These are phyloP conservation scores for Wickerhamiella kazuoi DNA, from an alignment of 805 yeast species.

Conservation along the genomic window DNA sequence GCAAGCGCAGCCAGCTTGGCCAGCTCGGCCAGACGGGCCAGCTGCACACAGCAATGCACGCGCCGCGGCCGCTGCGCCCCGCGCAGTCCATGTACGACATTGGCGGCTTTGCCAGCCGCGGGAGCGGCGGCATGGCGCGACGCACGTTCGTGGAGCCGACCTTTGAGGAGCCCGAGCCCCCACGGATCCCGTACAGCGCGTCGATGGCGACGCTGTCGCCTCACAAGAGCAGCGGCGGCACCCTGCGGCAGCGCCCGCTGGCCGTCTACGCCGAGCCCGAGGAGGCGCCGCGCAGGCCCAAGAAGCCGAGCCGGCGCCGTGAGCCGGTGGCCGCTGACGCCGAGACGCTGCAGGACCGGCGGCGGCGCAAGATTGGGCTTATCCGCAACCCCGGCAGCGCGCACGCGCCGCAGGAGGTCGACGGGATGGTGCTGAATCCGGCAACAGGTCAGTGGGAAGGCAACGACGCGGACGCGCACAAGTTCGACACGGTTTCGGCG, in stretches of 20 bases:
- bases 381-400: conserved; percentile 9
- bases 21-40: neutral
- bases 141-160: neutral
- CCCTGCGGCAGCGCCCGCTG: conserved; percentile 10
- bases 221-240: neutral
- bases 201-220: neutral
- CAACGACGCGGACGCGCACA: conserved; percentile 11
- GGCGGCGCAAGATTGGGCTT: conserved; percentile 4
- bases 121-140: neutral
- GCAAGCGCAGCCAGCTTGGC: too few species aligned
- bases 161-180: neutral
- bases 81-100: conserved; percentile 6
- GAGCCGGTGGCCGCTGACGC: too few species aligned
- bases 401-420: conserved; percentile 7
- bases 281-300: neutral
- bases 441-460: conserved; percentile 16
- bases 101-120: neutral
- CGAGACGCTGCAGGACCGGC: conserved; percentile 1
- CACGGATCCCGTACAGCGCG: neutral
- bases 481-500: conserved; percentile 8
- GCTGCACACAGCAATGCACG: neutral
- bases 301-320: too few species aligned
- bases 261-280: conserved; percentile 15
- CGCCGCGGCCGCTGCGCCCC: too few species aligned
- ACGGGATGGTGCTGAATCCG: conserved; percentile 17